phyloP scores from a whole-genome alignment of 1,139 yeast genomes.

The Debaryomyces sp. region DNA sequence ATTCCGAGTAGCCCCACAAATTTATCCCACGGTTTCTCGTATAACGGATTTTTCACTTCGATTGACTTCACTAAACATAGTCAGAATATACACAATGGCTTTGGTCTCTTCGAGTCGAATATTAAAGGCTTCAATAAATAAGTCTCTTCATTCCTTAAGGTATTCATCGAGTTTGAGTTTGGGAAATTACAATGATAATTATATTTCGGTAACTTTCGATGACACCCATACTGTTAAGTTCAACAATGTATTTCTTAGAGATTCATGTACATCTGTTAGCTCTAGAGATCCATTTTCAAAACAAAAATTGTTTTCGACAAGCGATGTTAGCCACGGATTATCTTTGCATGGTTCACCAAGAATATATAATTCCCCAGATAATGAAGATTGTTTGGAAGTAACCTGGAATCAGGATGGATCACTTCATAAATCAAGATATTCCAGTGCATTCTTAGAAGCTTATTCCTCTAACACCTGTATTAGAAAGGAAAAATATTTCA shows the following conservation, averaged over 20 bases:
- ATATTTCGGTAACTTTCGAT: conserved; percentile 23
- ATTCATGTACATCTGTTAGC: conserved; percentile 53
- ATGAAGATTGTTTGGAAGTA: conserved; percentile 41
- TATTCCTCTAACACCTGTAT: conserved; percentile 42
- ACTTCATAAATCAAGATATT: conserved; percentile 39
- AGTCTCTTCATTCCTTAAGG: neutral
- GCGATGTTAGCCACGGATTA: conserved; percentile 36
- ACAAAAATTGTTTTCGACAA: conserved; percentile 72
- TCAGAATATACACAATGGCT: neutral
- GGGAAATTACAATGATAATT: conserved; percentile 19
- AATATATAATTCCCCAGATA: conserved; percentile 20
- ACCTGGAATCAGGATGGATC: conserved; percentile 57
- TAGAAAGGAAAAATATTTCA: conserved; percentile 34
- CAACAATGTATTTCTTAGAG: conserved; percentile 64
- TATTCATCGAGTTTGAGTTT: conserved; percentile 8
- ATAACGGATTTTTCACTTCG: neutral
- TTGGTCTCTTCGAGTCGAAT: neutral
- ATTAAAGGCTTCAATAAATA: neutral
- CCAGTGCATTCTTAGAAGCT: conserved; percentile 48
- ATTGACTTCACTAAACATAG: neutral
- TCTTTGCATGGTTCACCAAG: conserved; percentile 28
- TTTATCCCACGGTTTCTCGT: neutral
- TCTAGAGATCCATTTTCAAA: conserved; percentile 60
- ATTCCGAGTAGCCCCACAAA: neutral
- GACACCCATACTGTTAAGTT: conserved; percentile 39